Base-by-base conservation (phyloP, 2,329 filamentous ascomycete genomes). In the Aspergillus transmontanensis region DNA sequence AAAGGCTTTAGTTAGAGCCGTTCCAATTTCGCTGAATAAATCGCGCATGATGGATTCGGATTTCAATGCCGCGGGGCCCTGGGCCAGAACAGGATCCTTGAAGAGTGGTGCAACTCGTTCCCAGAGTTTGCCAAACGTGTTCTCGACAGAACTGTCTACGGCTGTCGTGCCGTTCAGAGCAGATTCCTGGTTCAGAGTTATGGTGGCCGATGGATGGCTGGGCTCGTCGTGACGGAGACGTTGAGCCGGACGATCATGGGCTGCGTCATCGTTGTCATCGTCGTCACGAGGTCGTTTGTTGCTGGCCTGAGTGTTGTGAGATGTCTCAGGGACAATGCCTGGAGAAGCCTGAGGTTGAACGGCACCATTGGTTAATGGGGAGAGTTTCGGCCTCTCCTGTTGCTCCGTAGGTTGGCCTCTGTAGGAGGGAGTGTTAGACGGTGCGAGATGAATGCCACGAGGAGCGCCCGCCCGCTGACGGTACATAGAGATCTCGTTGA, bases 21-120 rank as follows among this genome's bases (percentile, higher is more conserved):
- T 56, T 45, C 65, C 66, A 26, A 68, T 62, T 41, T 68, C 66
- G 41, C 66, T 62, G 21, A 68, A 66, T 7, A 68, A 59, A 23
- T 68, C 65, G 30, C 64, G 63, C 61, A 68, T 64, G 43, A 68
- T 66, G 9, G 63, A 59, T 28, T 68, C 66, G 19, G 63, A 67
- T 34, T 65, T 67, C 41, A 61, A 53, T n/a, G 66, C 56, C 36
- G 56, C 54, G 14, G 51, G 19, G 9, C 50, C 59, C 23, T 61
- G 59, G 48, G 60, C 65, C 14, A 62, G 19, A 19, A 57, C 61
- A 26, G 59, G 62, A 26, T 63, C 62, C 41, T 60, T 60, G 41
- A 67, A 64, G 1, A 65, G 48, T 21, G 66, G 63, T 21, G 64
- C 41, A 41, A 68, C 46, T 46, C 54, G 60, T 9, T 65, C 66